Percentiles rank a stretch among this genome's conserved stretches.
These are phyloP conservation scores for Spergularia bocconei DNA, from an alignment of 148 eudicot species.

Conservation along the genomic window DNA sequence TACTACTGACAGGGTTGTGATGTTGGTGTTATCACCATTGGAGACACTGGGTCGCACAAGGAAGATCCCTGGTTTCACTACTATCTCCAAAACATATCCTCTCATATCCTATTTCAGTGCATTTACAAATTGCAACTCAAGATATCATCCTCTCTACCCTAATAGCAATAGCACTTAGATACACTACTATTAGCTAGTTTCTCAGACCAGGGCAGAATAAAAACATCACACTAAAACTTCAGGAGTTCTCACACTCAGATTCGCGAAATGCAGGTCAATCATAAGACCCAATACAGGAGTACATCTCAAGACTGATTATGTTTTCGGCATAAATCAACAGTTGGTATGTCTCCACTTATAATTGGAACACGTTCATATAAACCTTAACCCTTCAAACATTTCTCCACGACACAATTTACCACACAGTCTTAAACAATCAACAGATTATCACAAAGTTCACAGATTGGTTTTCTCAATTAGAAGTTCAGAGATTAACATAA, in stretches of 20 bases:
- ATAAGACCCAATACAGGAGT: no score
- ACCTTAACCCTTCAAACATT: background rate
- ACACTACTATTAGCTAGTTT: background rate
- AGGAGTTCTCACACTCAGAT: background rate
- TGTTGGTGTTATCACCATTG: background rate
- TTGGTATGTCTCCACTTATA: no score
- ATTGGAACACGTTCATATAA: no score
- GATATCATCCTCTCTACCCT: background rate
- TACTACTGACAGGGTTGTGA: background rate
- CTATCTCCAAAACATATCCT: background rate
- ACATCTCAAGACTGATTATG: background rate
- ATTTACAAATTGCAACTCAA: background rate
- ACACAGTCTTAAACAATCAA: no score
- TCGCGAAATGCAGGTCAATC: no score
- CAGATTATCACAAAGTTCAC: no score
- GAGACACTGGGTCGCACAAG: background rate
- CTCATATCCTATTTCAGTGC: background rate
- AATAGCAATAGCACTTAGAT: background rate
- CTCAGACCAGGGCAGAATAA: background rate
- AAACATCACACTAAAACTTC: background rate
- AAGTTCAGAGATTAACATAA: no score
- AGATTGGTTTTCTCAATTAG: no score
- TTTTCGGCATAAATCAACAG: background rate
- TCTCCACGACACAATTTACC: background rate
- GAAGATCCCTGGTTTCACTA: background rate